Evolutionary conservation across 169 alveolate species (phyloP).

Genomic region (Plasmodium blacklocki): DNA sequence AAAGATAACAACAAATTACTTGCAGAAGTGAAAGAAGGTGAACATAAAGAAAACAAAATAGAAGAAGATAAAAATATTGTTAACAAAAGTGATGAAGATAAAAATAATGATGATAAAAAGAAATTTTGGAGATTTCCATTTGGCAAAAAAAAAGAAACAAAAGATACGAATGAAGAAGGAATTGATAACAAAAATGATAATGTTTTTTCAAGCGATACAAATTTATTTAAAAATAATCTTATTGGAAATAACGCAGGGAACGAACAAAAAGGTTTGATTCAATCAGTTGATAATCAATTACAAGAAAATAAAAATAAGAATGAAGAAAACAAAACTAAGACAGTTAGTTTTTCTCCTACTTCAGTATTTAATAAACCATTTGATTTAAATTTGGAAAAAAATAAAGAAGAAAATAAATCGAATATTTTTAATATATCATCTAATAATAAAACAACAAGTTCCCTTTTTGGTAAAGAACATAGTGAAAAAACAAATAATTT

Average conservation of each 20-base stretch:
- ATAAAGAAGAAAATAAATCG: slow-evolving; percentile 23
- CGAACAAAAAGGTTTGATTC: not conserved
- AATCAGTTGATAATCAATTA: slow-evolving; percentile 10
- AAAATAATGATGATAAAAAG: slow-evolving; percentile 35
- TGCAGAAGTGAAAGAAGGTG: not conserved
- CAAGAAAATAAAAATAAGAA: slow-evolving; percentile 37
- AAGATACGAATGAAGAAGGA: slow-evolving; percentile 7
- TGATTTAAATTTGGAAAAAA: slow-evolving; percentile 12
- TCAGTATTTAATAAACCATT: slow-evolving; percentile 30
- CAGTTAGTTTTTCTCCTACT: slow-evolving; percentile 5
- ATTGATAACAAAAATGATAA: not conserved
- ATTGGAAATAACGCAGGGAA: not conserved
- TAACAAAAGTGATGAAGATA: slow-evolving; percentile 28
- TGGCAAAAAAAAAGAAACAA: slow-evolving; percentile 43
- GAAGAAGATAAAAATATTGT: slow-evolving; percentile 11
- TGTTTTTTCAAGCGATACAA: not conserved
- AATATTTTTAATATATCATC: slow-evolving; percentile 6
- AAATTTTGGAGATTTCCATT: slow-evolving; percentile 53
- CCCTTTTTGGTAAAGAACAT: too few relatives aligned
- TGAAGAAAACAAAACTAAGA: slow-evolving; percentile 30
- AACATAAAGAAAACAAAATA: not conserved
- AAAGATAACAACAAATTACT: not conserved
- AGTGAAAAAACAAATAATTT: slow-evolving; percentile 4
- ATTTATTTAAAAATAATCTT: not conserved
- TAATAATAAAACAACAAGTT: not conserved